Conservation (phyloP, 495 filamentous ascomycete genomes). For the Trichocladium uniseriatum region DNA sequence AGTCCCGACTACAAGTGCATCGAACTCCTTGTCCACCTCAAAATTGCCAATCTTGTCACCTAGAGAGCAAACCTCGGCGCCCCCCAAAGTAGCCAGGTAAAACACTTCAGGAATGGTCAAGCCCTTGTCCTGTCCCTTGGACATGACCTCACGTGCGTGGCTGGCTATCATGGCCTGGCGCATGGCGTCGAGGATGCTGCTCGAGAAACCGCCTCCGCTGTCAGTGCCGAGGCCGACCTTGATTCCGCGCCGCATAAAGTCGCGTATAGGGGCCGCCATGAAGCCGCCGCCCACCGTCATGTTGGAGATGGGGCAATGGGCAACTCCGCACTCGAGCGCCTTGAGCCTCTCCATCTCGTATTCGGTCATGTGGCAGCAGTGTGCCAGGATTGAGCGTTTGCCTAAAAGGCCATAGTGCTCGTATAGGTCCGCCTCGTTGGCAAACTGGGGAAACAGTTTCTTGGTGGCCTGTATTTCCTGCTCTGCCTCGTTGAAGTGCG, state of each 20-base stretch:
- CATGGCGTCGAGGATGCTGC: slow-evolving; percentile 51
- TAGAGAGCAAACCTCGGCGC: slow-evolving; percentile 51
- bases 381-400: slow-evolving; percentile 50
- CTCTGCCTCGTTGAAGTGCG: slow-evolving; percentile 54
- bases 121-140: slow-evolving; percentile 38
- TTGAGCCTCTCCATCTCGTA: slow-evolving; percentile 43
- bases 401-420: slow-evolving; percentile 44
- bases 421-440: slow-evolving; percentile 48
- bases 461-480: slow-evolving; percentile 46
- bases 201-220: slow-evolving; percentile 54
- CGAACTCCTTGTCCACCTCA: slow-evolving; percentile 52
- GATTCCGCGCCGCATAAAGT: slow-evolving; percentile 47
- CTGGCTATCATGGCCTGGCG: slow-evolving; percentile 53
- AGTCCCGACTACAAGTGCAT: slow-evolving; percentile 49
- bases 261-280: slow-evolving; percentile 51
- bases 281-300: slow-evolving; percentile 52
- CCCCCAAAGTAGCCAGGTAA: slow-evolving; percentile 54
- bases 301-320: slow-evolving; percentile 56
- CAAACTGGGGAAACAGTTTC: slow-evolving; percentile 44
- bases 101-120: slow-evolving; percentile 48
- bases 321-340: slow-evolving; percentile 45
- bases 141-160: slow-evolving; percentile 42
- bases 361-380: slow-evolving; percentile 51
- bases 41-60: slow-evolving; percentile 49
- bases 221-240: slow-evolving; percentile 62